These are phyloP conservation scores for Rhynchospora tenuis DNA, from an alignment of 176 grass and related monocot species.

Conservation along the genomic window DNA sequence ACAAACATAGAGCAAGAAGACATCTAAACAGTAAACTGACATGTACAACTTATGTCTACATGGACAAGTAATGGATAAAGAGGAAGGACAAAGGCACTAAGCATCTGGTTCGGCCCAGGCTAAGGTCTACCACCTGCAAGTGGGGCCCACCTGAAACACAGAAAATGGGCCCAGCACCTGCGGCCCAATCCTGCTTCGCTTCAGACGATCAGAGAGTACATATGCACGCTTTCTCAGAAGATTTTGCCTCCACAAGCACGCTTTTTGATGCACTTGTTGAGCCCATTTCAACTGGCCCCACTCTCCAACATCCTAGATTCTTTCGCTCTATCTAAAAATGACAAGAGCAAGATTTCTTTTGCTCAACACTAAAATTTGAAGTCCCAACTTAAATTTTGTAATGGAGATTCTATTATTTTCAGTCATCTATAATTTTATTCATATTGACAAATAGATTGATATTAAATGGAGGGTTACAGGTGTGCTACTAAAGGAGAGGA, in stretches of 20 bases:
- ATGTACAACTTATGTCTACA: not conserved
- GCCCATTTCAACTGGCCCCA: conserved; percentile 4
- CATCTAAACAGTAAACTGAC: conserved; percentile 11
- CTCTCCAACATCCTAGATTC: not conserved
- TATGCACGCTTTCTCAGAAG: conserved; percentile 21
- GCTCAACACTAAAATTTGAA: not conserved
- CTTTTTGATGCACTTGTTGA: conserved; percentile 16
- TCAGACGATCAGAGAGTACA: conserved; percentile 12
- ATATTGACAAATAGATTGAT: not conserved
- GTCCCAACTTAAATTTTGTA: not conserved
- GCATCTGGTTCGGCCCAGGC: conserved; percentile 17
- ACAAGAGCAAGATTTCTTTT: too few species aligned
- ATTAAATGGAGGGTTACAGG: not conserved
- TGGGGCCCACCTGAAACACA: not conserved
- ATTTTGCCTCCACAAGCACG: not conserved
- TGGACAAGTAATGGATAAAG: not conserved
- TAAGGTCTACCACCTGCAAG: not conserved
- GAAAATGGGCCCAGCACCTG: conserved; percentile 4
- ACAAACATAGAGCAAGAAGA: conserved; percentile 9
- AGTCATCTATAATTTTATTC: not conserved
- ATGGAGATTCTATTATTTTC: not conserved
- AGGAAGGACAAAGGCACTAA: not conserved
- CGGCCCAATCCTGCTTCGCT: conserved; percentile 1
- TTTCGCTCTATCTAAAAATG: not conserved
- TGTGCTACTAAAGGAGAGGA: not conserved